Percentiles rank a stretch among this genome's conserved stretches.
Evolutionary conservation across 345 rosid genomes (phyloP).

Genomic region (Rhizophora mangle): DNA sequence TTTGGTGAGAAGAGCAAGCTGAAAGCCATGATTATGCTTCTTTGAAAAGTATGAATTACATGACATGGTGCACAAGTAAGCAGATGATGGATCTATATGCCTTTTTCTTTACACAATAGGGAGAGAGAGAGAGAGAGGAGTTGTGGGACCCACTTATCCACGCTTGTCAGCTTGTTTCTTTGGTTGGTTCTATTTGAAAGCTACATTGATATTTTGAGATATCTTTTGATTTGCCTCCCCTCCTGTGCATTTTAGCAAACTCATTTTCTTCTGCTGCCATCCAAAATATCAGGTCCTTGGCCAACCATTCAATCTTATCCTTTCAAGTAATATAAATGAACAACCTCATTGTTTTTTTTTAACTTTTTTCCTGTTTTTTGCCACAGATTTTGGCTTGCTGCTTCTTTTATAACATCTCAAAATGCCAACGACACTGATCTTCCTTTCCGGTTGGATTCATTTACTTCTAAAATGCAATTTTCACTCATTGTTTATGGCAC

Average conservation of each 20-base stretch:
- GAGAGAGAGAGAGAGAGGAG: neutral
- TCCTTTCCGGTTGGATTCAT: too few relatives aligned
- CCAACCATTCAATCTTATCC: conserved; percentile 27
- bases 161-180: conserved; percentile 6
- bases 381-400: too few relatives aligned
- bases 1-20: conserved; percentile 33
- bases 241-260: neutral
- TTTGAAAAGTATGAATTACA: neutral
- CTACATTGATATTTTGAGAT: conserved; percentile 22
- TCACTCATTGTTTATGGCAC: neutral
- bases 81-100: conserved; percentile 7
- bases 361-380: neutral
- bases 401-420: too few relatives aligned
- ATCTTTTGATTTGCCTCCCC: neutral
- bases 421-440: too few relatives aligned
- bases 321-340: conserved; percentile 7
- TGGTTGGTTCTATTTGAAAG: conserved; percentile 25
- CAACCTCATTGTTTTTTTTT: neutral
- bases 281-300: neutral
- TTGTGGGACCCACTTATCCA: conserved; percentile 17
- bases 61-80: neutral
- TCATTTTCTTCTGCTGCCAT: conserved; percentile 4
- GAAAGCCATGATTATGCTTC: conserved; percentile 34
- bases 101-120: conserved; percentile 3
- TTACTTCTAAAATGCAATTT: too few relatives aligned